A percentile compares a stretch with the other conserved stretches of the same genome.
These are phyloP conservation scores for Pseudohalonectria lignicola DNA, from an alignment of 2,329 filamentous ascomycete species.

Conservation along the genomic window DNA sequence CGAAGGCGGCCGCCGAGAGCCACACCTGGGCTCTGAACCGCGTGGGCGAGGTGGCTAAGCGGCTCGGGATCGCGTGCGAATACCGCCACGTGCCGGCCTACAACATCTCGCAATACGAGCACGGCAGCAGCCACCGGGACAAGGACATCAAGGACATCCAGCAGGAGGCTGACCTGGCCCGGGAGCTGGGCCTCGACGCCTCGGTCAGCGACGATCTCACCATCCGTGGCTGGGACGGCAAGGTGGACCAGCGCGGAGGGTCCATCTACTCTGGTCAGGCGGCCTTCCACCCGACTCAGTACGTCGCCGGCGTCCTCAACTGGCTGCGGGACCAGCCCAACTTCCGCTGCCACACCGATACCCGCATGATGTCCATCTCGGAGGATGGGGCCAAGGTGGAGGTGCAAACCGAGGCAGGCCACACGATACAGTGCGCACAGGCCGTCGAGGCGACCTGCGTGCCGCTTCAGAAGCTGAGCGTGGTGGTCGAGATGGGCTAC, in stretches of 20 bases:
- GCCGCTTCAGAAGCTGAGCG: conserved; percentile 41
- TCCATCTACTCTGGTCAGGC: conserved; percentile 35
- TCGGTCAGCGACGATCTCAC: conserved; percentile 30
- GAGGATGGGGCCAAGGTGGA: conserved; percentile 36
- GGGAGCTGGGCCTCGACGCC: conserved; percentile 28
- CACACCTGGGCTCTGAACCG: conserved; percentile 41
- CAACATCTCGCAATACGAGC: conserved; percentile 35
- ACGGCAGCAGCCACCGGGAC: conserved; percentile 27
- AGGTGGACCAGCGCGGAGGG: conserved; percentile 37
- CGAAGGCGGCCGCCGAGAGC: conserved; percentile 37
- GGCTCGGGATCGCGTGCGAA: conserved; percentile 43
- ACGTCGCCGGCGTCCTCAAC: conserved; percentile 37
- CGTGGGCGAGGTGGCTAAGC: conserved; percentile 34
- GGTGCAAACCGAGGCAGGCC: conserved; percentile 31
- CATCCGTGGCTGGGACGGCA: conserved; percentile 39
- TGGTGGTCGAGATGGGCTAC: conserved; percentile 41
- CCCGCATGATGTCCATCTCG: conserved; percentile 31
- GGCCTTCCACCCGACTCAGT: conserved; percentile 46
- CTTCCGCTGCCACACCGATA: conserved; percentile 41
- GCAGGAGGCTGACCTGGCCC: conserved; percentile 31
- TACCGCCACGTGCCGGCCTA: conserved; percentile 38
- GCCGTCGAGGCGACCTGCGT: conserved; percentile 43
- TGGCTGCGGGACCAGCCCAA: conserved; percentile 39
- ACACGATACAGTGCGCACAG: conserved; percentile 33
- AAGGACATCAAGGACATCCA: conserved; percentile 32